These are phyloP conservation scores for Bipolaris cookei DNA, from an alignment of 2,329 filamentous ascomycete species.

Conservation along the genomic window DNA sequence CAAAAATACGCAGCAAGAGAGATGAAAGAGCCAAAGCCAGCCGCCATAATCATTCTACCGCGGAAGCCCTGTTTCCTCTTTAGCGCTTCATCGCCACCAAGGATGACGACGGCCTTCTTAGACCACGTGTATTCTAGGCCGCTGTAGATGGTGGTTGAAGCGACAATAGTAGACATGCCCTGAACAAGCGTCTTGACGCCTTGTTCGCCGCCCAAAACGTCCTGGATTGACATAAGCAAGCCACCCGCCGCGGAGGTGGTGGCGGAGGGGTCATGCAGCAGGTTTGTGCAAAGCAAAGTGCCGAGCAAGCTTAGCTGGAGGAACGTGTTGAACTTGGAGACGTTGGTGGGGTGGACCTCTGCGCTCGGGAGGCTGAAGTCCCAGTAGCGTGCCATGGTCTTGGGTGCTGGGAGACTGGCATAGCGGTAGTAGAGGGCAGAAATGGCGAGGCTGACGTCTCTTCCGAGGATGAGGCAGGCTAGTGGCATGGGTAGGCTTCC, in stretches of 20 bases:
- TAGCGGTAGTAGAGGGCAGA: constrained; percentile 95
- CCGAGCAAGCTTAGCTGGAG: constrained; percentile 88
- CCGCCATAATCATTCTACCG: constrained; percentile 56
- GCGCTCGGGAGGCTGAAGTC: constrained; percentile 92
- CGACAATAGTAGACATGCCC: constrained; percentile 75
- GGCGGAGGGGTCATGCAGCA: constrained; percentile 64
- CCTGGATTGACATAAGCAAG: constrained; percentile 33
- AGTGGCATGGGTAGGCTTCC: constrained; percentile 85
- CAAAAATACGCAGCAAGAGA: constrained; percentile 46
- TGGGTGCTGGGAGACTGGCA: constrained; percentile 90
- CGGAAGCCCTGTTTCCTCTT: constrained; percentile 57
- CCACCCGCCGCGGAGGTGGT: constrained; percentile 56
- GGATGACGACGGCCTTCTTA: constrained; percentile 89
- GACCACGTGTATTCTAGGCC: constrained; percentile 89
- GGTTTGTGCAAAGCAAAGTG: constrained; percentile 78
- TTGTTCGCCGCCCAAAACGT: constrained; percentile 37
- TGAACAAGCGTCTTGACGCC: constrained; percentile 46
- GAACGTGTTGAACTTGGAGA: constrained; percentile 91
- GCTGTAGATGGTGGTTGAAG: constrained; percentile 89
- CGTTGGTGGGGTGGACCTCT: constrained; percentile 80
- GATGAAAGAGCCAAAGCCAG: constrained; percentile 55
- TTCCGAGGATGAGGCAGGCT: constrained; percentile 85
- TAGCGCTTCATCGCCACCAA: constrained; percentile 59
- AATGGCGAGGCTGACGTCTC: constrained; percentile 81
- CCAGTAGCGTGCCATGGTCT: constrained; percentile 93